Percentiles rank a stretch among this genome's conserved stretches.
phyloP scores from a whole-genome alignment of 2,329 filamentous ascomycete species.

The Myriosclerotinia duriaeana region DNA sequence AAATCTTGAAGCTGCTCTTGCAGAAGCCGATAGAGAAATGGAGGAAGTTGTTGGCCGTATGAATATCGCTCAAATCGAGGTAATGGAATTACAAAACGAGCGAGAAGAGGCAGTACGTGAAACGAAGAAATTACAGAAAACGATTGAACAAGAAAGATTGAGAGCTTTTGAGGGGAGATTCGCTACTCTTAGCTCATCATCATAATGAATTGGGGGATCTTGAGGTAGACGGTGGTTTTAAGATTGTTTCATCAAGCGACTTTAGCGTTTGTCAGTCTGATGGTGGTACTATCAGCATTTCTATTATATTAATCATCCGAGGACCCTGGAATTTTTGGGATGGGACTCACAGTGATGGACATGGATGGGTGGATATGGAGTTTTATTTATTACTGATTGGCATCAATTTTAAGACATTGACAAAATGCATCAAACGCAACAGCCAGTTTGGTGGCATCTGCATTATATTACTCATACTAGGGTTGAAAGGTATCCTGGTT shows the following conservation, averaged over 20 bases:
- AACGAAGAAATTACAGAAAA: constrained; percentile 67
- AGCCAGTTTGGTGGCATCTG: constrained; percentile 3
- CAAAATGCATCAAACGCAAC: constrained; percentile 13
- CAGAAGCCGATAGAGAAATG: constrained; percentile 77
- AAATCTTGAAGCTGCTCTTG: constrained; percentile 80
- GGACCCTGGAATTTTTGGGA: constrained; percentile 1
- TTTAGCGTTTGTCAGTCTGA: constrained; percentile 19
- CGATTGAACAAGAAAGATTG: constrained; percentile 53
- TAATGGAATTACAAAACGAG: constrained; percentile 73
- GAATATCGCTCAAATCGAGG: constrained; percentile 80
- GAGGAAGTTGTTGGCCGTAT: constrained; percentile 78
- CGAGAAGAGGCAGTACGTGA: constrained; percentile 71
- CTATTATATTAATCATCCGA: constrained; percentile 3
- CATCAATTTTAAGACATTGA: neutral
- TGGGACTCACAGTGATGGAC: neutral
- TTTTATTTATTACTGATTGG: constrained; percentile 8
- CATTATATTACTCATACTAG: constrained; percentile 8
- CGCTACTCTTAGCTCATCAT: constrained; percentile 32
- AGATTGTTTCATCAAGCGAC: constrained; percentile 22
- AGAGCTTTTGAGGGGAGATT: constrained; percentile 38
- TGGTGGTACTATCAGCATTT: neutral
- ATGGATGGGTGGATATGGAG: constrained; percentile 9
- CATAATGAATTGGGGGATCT: constrained; percentile 2
- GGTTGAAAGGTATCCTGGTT: constrained; percentile 5
- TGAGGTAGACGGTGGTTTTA: constrained; percentile 6